phyloP scores from a whole-genome alignment of 305 asterid genomes.

The Caryopteris hybrid region DNA sequence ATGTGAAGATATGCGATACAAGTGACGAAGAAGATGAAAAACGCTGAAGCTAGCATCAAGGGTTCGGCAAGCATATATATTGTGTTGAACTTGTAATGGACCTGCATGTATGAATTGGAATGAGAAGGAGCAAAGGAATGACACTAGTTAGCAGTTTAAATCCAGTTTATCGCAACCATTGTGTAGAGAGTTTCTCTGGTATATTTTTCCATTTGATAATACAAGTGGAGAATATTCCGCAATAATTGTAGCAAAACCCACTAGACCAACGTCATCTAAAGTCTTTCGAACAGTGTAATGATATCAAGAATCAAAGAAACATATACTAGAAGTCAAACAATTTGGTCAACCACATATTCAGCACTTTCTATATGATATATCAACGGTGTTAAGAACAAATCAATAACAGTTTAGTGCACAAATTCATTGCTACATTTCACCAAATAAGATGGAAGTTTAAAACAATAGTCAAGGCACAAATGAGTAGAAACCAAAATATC shows the following conservation, averaged over 20 bases:
- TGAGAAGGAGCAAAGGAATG: not conserved
- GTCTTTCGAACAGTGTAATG: not conserved
- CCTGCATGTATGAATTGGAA: slow-evolving; percentile 50
- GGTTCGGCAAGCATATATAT: slow-evolving; percentile 97
- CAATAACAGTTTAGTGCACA: not conserved
- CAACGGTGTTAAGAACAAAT: not conserved
- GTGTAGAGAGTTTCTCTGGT: no score
- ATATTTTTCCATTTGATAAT: not conserved
- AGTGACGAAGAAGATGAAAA: slow-evolving; percentile 66
- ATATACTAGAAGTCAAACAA: not conserved
- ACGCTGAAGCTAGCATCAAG: slow-evolving; percentile 71
- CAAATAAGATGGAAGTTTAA: not conserved
- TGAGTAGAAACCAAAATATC: not conserved
- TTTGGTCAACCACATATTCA: not conserved
- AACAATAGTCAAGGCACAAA: not conserved
- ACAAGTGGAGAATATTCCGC: not conserved
- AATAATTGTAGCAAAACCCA: not conserved
- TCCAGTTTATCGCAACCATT: no score
- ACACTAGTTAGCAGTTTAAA: no score
- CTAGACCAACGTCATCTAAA: not conserved
- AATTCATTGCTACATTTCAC: not conserved
- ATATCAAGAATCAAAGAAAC: not conserved
- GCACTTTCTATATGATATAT: slow-evolving; percentile 1
- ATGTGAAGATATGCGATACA: slow-evolving; percentile 72
- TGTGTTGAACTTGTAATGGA: slow-evolving; percentile 78